Evolutionary conservation across 2,329 filamentous ascomycete genomes (phyloP), one percentile per base, ranked within the genome.

Genomic region (Ascochyta pisi): DNA sequence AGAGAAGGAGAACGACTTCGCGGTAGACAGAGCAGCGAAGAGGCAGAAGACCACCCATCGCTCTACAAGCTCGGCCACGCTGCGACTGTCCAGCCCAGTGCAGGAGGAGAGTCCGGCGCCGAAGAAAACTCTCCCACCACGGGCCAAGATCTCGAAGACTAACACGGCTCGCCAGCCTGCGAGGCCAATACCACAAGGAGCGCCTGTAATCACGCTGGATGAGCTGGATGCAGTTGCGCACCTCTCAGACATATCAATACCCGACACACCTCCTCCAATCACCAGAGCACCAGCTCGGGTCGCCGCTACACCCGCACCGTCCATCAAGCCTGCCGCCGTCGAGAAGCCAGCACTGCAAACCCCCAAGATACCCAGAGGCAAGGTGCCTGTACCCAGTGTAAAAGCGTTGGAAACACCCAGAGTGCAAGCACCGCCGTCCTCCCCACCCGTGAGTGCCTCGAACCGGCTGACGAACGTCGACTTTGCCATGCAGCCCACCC

Each of bases 381-480:
- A 67, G 47, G 63, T 70, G 13, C 66, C 65, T 7, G 56, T 72
- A 13, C 65, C 70, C 9, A 58, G 57, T 23, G 52, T 61, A 6
- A 69, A 67, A 40, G 51, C 62, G n/a, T 13, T 41, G 27, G 60
- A 67, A 27, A 67, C 68, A 1, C 70, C 69, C 29, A 67, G 39
- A 53, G 68, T 37, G 24, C 68, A 51, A 39, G 68, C 40, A 27
- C 68, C 39, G n/a, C 60, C 60, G 44, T 74, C 73, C 4, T 77
- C 74, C 3, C 75, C 75, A 23, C 73, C 75, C 24, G 72, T 77
- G 53, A 72, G 69, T 57, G 68, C 66, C 27, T 68, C 70, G 8
- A 73, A 79, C 61, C 64, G 77, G 59, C 44, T 79, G 50, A 53
- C 64, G 31, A 67, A 76, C 49, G 51, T 78, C 51, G 67, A 68